A percentile compares a stretch with the other conserved stretches of the same genome.
phyloP scores from a whole-genome alignment of 208 protist genomes.

The Acanthamoeba polyphaga region DNA sequence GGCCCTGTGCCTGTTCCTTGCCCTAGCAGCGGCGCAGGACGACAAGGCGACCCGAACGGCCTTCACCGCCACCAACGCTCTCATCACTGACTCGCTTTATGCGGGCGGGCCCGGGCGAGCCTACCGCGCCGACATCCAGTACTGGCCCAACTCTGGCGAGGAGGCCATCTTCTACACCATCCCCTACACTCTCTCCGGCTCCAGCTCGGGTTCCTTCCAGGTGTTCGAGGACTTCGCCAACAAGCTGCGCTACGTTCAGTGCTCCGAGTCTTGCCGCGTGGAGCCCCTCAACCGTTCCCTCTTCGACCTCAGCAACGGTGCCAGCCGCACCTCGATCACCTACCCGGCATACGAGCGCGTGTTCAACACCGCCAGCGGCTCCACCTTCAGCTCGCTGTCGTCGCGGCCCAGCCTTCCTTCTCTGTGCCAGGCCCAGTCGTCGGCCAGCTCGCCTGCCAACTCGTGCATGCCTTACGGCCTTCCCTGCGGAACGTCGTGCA shows the following conservation, averaged over 20 bases:
- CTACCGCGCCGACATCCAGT: background rate
- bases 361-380: background rate
- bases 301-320: background rate
- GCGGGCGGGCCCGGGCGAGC: background rate
- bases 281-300: background rate
- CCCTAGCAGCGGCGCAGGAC: background rate
- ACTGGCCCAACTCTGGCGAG: background rate
- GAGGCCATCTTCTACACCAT: conserved; percentile 20
- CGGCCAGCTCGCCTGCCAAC: background rate
- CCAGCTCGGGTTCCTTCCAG: background rate
- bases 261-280: conserved; percentile 24
- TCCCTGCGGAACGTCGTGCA: background rate
- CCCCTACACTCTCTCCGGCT: background rate
- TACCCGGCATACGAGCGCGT: background rate
- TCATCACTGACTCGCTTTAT: background rate
- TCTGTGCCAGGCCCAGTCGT: background rate
- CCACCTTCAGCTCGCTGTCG: background rate
- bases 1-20: background rate
- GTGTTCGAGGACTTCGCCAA: background rate
- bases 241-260: background rate
- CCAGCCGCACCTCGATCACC: background rate
- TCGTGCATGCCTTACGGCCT: background rate
- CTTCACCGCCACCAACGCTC: background rate
- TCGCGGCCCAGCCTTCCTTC: background rate
- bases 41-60: background rate